These are phyloP conservation scores for Tritrichomonas foetus DNA, from an alignment of 208 protist genomes.

Conservation along the genomic window DNA sequence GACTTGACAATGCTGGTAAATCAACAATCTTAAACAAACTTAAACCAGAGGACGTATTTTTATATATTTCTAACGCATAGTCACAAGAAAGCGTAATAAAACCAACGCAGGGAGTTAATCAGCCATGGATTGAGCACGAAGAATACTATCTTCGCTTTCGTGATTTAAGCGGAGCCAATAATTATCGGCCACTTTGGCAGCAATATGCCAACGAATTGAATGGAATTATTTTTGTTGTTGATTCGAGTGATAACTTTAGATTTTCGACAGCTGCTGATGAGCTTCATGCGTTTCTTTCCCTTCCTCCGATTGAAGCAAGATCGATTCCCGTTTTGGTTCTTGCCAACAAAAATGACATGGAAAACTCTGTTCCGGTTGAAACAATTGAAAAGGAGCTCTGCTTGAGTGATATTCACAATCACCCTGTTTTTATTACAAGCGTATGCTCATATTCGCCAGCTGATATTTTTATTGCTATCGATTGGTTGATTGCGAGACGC, in stretches of 20 bases:
- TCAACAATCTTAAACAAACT: conserved; percentile 27
- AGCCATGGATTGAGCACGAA: not conserved
- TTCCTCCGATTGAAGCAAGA: not conserved
- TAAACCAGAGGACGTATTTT: not conserved
- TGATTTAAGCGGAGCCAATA: not conserved
- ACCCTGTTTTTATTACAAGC: not conserved
- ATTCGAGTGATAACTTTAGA: not conserved
- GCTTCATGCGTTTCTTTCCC: not conserved
- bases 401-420: not conserved
- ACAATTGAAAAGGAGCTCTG: not conserved
- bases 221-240: conserved; percentile 38
- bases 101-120: not conserved
- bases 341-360: conserved; percentile 24
- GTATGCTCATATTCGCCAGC: not conserved
- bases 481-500: not conserved
- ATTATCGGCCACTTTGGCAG: not conserved
- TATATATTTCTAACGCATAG: not conserved
- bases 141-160: not conserved
- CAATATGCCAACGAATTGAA: not conserved
- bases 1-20: not conserved
- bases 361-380: not conserved
- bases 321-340: not conserved
- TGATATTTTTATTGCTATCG: conserved; percentile 1
- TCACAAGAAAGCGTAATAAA: not conserved
- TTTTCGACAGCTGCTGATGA: conserved; percentile 19